Evolutionary conservation across 73 alveolate species (phyloP).

Genomic region (Paramecium sexaurelia): DNA sequence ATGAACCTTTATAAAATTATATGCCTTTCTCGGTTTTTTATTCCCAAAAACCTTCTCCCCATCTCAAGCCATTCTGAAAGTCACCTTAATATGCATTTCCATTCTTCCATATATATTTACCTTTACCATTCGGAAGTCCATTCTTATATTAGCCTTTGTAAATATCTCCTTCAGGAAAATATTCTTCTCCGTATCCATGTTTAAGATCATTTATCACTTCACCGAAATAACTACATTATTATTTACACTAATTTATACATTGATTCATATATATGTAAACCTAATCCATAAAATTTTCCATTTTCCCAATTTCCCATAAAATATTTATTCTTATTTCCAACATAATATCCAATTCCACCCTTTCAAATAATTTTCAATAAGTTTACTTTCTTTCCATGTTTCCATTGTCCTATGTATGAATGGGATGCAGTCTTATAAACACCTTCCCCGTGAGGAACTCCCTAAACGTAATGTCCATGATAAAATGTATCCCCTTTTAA

Average conservation of each 20-base stretch:
- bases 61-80: conserved; percentile 60
- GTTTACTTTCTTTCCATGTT: conserved; percentile 65
- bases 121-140: conserved; percentile 90
- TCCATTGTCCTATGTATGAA: conserved; percentile 78
- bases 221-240: conserved; percentile 82
- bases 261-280: conserved; percentile 69
- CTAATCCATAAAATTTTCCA: conserved; percentile 75
- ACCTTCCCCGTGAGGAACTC: conserved; percentile 79
- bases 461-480: conserved; percentile 79
- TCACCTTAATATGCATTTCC: conserved; percentile 58
- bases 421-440: conserved; percentile 64
- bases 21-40: conserved; percentile 40
- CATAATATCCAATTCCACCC: conserved; percentile 79
- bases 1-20: conserved; percentile 38
- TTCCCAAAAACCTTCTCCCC: conserved; percentile 65
- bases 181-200: conserved; percentile 73
- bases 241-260: neutral
- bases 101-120: conserved; percentile 66
- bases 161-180: conserved; percentile 77
- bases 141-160: conserved; percentile 78
- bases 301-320: conserved; percentile 74
- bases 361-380: neutral
- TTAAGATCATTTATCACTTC: conserved; percentile 70
- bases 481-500: conserved; percentile 71
- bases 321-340: conserved; percentile 63